Evolutionary conservation across 2,329 filamentous ascomycete genomes (phyloP).

Genomic region (Coniochaeta pulveracea): DNA sequence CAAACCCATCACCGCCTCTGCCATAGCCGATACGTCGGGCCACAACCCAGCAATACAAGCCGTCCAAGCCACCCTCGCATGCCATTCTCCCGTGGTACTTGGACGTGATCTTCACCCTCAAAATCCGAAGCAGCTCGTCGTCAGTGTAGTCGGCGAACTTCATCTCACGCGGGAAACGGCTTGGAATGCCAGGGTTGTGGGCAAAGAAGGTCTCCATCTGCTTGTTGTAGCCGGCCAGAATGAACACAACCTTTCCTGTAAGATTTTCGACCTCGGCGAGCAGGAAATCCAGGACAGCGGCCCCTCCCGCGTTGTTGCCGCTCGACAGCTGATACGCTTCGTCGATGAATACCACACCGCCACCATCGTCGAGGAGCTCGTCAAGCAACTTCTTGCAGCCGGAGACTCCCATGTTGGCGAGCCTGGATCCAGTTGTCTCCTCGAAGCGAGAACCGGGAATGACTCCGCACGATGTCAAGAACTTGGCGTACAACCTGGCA

Average conservation of each 20-base stretch:
- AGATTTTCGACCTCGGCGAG: constrained; percentile 64
- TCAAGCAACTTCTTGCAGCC: constrained; percentile 47
- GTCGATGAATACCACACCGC: constrained; percentile 66
- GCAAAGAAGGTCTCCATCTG: constrained; percentile 69
- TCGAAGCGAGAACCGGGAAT: constrained; percentile 49
- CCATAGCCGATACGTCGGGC: constrained; percentile 48
- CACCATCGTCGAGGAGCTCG: constrained; percentile 41
- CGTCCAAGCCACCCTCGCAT: constrained; percentile 43
- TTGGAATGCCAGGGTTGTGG: constrained; percentile 61
- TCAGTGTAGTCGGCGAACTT: constrained; percentile 62
- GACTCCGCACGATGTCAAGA: constrained; percentile 49
- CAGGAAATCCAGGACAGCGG: constrained; percentile 56
- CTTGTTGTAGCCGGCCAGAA: constrained; percentile 62
- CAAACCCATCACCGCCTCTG: constrained; percentile 56
- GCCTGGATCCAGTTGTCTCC: constrained; percentile 56
- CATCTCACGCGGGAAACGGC: constrained; percentile 55
- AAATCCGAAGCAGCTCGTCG: constrained; percentile 49
- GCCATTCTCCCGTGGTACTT: constrained; percentile 45
- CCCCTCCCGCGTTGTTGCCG: constrained; percentile 44
- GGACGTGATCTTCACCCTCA: constrained; percentile 39
- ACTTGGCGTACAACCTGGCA: constrained; percentile 56
- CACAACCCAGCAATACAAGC: constrained; percentile 54
- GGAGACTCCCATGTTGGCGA: constrained; percentile 50
- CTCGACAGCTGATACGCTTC: constrained; percentile 66
- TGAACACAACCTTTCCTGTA: constrained; percentile 56